A percentile compares a stretch with the other conserved stretches of the same genome.
Conservation (phyloP, 1,284 basidiomycete species). For the Phenoliferia sp. region DNA sequence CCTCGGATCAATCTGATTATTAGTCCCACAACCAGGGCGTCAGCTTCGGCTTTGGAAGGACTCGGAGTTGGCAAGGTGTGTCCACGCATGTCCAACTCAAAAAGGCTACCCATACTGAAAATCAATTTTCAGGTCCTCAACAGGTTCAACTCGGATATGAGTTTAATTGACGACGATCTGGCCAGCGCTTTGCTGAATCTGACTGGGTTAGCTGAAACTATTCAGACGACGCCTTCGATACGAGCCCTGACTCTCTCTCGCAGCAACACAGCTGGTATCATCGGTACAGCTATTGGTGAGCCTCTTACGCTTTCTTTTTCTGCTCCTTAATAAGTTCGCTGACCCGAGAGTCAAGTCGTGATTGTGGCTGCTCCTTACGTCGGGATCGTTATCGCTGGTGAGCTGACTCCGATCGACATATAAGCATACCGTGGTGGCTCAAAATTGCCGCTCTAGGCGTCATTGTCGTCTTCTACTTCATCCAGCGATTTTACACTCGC, state of each 20-base stretch:
- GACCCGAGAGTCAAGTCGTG: too few relatives aligned
- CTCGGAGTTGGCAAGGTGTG: neutral
- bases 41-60: neutral
- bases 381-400: neutral
- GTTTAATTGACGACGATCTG: neutral
- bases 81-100: too few relatives aligned
- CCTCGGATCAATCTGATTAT: too few relatives aligned
- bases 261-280: neutral
- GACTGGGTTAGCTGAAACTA: neutral
- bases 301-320: too few relatives aligned
- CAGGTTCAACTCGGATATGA: neutral
- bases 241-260: too few relatives aligned
- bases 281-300: neutral
- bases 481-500: neutral
- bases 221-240: neutral
- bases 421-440: too few relatives aligned
- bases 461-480: neutral
- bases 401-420: neutral
- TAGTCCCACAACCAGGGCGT: neutral
- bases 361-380: slow-evolving; percentile 1
- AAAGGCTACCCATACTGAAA: too few relatives aligned
- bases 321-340: too few relatives aligned
- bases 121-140: slow-evolving; percentile 1
- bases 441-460: too few relatives aligned
- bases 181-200: neutral